Evolutionary conservation across 495 filamentous ascomycete species (phyloP), one percentile per base, ranked within the genome.

Genomic region (Penicilliopsis zonata): DNA sequence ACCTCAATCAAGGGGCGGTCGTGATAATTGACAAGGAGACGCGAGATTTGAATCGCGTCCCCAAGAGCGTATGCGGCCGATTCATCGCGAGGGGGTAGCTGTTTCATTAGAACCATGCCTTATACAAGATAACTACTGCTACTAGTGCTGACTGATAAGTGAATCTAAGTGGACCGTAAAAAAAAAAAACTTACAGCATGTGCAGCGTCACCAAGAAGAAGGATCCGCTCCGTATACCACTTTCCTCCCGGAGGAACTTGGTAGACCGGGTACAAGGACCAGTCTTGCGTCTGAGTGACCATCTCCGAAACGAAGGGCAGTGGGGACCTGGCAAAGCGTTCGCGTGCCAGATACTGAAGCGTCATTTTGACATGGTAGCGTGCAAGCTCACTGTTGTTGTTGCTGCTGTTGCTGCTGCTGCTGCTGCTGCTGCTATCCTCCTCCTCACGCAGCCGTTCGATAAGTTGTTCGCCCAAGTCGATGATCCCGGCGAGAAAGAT

Each of bases 51-150:
- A 20, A 77, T 70, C 3, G 61, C 65, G 48, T 77, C 74, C 42
- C 77, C 73, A 9, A 78, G 61, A 2, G 73, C 72, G 36, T 75
- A 68, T 9, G 72, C 68, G 5, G 70, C 73, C 10, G 61, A 67
- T 47, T 78, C 72, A 26, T 74, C 72, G 14, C 72, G 67, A 3
- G 73, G 74, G 1, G 73, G 72, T 72, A 77, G 76, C 61, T 65
- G 27, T 6, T 21, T 3, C 0, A 18, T 4, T 28, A n/a, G n/a
- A n/a, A n/a, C n/a, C n/a, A n/a, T n/a, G n/a, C n/a, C n/a, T n/a
- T n/a, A n/a, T 43, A 36, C 25, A 27, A 5, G 25, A 27, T 12
- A n/a, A 27, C 10, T 23, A 23, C n/a, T n/a, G n/a, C n/a, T n/a
- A n/a, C n/a, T n/a, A n/a, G n/a, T n/a, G n/a, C n/a, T n/a, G n/a